These are phyloP conservation scores for Sordaria brevicollis DNA, from an alignment of 495 filamentous ascomycete species.

Conservation along the genomic window DNA sequence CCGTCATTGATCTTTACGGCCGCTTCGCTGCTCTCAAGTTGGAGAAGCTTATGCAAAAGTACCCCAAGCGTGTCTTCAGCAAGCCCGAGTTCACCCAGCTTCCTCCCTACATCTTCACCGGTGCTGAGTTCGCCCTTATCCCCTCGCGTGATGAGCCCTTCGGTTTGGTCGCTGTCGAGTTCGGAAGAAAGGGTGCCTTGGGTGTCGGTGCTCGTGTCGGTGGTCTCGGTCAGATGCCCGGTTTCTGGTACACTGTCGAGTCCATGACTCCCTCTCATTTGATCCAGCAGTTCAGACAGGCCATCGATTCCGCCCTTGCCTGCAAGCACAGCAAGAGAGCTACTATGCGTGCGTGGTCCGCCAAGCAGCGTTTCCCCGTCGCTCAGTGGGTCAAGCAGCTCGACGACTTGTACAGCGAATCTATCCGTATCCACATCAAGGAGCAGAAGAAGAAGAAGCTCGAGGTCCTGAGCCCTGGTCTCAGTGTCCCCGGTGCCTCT, in stretches of 20 bases:
- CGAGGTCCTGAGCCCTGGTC: slow-evolving; percentile 11
- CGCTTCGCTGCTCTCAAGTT: slow-evolving; percentile 69
- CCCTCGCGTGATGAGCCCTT: slow-evolving; percentile 75
- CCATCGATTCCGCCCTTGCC: slow-evolving; percentile 55
- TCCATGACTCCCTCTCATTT: slow-evolving; percentile 60
- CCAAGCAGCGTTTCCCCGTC: slow-evolving; percentile 67
- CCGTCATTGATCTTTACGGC: slow-evolving; percentile 69
- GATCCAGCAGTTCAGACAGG: slow-evolving; percentile 59
- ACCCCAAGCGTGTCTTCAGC: slow-evolving; percentile 67
- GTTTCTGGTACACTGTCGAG: slow-evolving; percentile 64
- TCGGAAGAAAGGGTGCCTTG: slow-evolving; percentile 66
- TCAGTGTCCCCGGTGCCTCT: slow-evolving; percentile 9
- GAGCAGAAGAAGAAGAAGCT: slow-evolving; percentile 25
- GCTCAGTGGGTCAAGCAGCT: slow-evolving; percentile 56
- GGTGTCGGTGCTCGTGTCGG: slow-evolving; percentile 59
- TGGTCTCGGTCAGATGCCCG: slow-evolving; percentile 73
- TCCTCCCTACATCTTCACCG: slow-evolving; percentile 66
- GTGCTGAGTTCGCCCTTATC: slow-evolving; percentile 70
- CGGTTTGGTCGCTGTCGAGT: slow-evolving; percentile 73
- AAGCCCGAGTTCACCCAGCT: slow-evolving; percentile 69
- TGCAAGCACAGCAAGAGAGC: slow-evolving; percentile 46
- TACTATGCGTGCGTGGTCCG: slow-evolving; percentile 66
- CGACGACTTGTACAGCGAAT: slow-evolving; percentile 48
- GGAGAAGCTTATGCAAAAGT: slow-evolving; percentile 59
- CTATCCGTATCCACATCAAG: slow-evolving; percentile 28